Conservation (phyloP, 257 asterid genomes). For the Penstemon barbatus region DNA sequence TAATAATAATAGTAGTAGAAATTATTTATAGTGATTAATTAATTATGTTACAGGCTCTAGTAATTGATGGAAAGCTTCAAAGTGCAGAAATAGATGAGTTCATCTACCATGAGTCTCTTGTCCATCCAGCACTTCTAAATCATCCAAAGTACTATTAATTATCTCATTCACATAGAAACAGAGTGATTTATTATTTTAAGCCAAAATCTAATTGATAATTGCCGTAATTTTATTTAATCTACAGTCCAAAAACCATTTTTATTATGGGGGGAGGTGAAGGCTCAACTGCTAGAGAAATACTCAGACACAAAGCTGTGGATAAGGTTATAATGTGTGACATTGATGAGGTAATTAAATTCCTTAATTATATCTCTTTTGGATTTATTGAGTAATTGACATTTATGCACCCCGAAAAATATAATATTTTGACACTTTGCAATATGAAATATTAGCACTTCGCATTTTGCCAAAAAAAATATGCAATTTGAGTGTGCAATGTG, state of each 20-base stretch:
- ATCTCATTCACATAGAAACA: not conserved
- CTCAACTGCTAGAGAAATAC: slow-evolving; percentile 87
- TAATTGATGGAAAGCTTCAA: slow-evolving; percentile 93
- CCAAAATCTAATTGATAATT: not conserved
- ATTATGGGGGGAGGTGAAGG: slow-evolving; percentile 99
- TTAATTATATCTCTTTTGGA: too few relatives aligned
- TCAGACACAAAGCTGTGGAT: slow-evolving; percentile 72
- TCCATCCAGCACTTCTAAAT: slow-evolving; percentile 81
- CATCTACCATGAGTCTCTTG: slow-evolving; percentile 89
- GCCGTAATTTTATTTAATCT: not conserved
- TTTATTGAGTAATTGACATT: not conserved
- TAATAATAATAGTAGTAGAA: too few relatives aligned
- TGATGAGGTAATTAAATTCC: slow-evolving; percentile 58
- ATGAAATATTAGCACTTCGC: too few relatives aligned
- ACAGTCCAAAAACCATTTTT: slow-evolving; percentile 80
- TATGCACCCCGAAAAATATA: too few relatives aligned
- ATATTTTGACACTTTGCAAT: too few relatives aligned
- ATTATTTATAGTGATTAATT: not conserved
- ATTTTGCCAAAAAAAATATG: too few relatives aligned
- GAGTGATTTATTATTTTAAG: not conserved
- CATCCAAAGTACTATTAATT: slow-evolving; percentile 51
- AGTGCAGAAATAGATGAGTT: slow-evolving; percentile 97
- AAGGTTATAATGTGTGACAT: slow-evolving; percentile 95
- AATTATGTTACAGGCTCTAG: slow-evolving; percentile 60
- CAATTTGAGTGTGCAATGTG: too few relatives aligned